Conservation (phyloP, 129 eudicot genomes). For the Lonicera japonica region DNA sequence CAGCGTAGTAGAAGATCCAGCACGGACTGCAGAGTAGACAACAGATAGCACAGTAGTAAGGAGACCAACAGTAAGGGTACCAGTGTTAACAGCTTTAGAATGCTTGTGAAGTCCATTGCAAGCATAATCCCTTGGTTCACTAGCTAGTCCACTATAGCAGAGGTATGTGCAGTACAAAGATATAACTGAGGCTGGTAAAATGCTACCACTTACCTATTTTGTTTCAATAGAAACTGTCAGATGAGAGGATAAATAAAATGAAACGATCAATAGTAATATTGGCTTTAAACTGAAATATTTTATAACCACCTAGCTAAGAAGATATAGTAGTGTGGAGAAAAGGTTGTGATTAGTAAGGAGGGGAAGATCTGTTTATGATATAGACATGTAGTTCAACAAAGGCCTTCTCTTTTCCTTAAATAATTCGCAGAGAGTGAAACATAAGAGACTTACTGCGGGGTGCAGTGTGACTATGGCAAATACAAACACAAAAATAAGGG, state of each 20-base stretch:
- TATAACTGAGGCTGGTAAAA: constrained; percentile 87
- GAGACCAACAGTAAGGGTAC: constrained; percentile 80
- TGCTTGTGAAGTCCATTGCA: constrained; percentile 99
- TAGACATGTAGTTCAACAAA: too few species aligned
- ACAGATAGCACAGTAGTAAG: constrained; percentile 90
- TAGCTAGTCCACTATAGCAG: constrained; percentile 94
- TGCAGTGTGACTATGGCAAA: constrained; percentile 81
- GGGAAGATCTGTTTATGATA: too few species aligned
- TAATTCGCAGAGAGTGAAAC: constrained; percentile 6
- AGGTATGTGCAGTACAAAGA: constrained; percentile 88
- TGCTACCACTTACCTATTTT: constrained; percentile 84
- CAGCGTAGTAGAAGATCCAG: constrained; percentile 91
- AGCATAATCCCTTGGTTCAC: constrained; percentile 95
- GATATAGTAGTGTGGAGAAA: too few species aligned
- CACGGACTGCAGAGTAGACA: constrained; percentile 99
- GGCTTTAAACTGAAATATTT: too few species aligned
- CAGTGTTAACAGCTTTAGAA: constrained; percentile 74
- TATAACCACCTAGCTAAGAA: too few species aligned
- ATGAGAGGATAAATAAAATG: not conserved
- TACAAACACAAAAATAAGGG: constrained; percentile 61
- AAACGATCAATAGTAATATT: too few species aligned
- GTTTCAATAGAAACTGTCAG: not conserved
- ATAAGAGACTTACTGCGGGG: constrained; percentile 63
- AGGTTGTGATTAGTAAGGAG: too few species aligned
- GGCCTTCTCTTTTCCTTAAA: too few species aligned